These are phyloP conservation scores for Arxiozyma telluris DNA, from an alignment of 1,139 yeast species.

Conservation along the genomic window DNA sequence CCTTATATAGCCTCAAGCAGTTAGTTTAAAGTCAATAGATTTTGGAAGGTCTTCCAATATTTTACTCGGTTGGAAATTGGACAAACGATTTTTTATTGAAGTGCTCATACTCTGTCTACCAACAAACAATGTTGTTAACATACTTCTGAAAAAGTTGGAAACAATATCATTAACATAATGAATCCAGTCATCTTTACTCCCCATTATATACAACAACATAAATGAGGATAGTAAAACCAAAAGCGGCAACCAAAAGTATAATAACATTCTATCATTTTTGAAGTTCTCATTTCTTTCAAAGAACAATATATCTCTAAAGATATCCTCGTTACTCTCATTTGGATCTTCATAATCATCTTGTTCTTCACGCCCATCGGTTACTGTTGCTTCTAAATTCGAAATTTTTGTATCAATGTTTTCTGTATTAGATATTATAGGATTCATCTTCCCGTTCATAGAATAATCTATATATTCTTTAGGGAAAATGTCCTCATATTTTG, in stretches of 20 bases:
- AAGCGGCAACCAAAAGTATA: conserved; percentile 82
- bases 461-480: conserved; percentile 35
- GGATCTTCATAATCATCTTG: conserved; percentile 26
- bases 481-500: conserved; percentile 75
- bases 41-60: conserved; percentile 3
- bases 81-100: conserved; percentile 36
- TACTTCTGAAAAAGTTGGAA: conserved; percentile 43
- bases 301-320: conserved; percentile 47
- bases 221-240: conserved; percentile 46
- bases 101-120: conserved; percentile 62
- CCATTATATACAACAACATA: conserved; percentile 45
- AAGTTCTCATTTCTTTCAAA: conserved; percentile 48
- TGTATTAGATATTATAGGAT: conserved; percentile 15
- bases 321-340: conserved; percentile 40
- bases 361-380: background rate
- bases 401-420: conserved; percentile 4
- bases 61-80: conserved; percentile 21
- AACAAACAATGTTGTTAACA: conserved; percentile 53
- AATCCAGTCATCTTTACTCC: conserved; percentile 32
- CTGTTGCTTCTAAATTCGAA: conserved; percentile 8
- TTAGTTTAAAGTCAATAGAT: background rate
- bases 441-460: conserved; percentile 2
- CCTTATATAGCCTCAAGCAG: background rate
- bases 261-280: conserved; percentile 74
- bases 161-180: conserved; percentile 28